These are phyloP conservation scores for Aspergillus fructus DNA, from an alignment of 2,329 filamentous ascomycete species.

Conservation along the genomic window DNA sequence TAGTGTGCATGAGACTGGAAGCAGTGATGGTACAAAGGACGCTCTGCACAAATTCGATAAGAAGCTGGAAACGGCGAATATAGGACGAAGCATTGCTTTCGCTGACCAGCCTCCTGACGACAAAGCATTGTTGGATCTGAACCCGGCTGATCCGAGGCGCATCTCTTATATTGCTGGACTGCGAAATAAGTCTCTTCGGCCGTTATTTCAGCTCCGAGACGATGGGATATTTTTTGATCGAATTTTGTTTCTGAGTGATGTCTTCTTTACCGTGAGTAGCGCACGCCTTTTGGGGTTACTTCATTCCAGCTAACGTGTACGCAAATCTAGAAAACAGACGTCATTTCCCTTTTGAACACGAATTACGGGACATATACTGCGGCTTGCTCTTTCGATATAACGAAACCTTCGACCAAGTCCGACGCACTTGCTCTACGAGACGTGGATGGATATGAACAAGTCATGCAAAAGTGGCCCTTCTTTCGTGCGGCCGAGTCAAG, in stretches of 20 bases:
- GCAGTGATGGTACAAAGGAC: slow-evolving; percentile 66
- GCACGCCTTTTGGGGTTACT: not conserved
- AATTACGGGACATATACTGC: slow-evolving; percentile 62
- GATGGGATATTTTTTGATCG: slow-evolving; percentile 57
- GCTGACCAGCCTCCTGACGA: slow-evolving; percentile 61
- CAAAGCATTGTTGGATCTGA: slow-evolving; percentile 48
- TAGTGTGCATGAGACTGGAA: slow-evolving; percentile 67
- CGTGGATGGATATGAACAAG: slow-evolving; percentile 60
- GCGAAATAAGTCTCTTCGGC: slow-evolving; percentile 63
- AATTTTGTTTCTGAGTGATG: slow-evolving; percentile 58
- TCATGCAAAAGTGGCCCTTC: slow-evolving; percentile 68
- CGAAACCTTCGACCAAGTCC: slow-evolving; percentile 67
- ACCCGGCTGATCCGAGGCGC: slow-evolving; percentile 53
- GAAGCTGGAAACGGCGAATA: slow-evolving; percentile 52
- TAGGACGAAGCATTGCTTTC: slow-evolving; percentile 56
- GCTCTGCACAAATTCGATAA: slow-evolving; percentile 58
- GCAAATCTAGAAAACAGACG: slow-evolving; percentile 46
- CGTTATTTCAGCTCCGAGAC: slow-evolving; percentile 53
- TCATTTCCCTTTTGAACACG: slow-evolving; percentile 58
- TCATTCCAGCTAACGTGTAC: slow-evolving; percentile 12
- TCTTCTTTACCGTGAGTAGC: slow-evolving; percentile 42
- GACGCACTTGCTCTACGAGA: slow-evolving; percentile 73
- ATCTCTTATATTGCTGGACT: slow-evolving; percentile 68
- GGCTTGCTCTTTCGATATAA: slow-evolving; percentile 70
- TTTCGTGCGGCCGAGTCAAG: slow-evolving; percentile 44